A percentile compares a stretch with the other conserved stretches of the same genome.
Conservation (phyloP, 257 asterid genomes). For the Capsicum baccatum region DNA sequence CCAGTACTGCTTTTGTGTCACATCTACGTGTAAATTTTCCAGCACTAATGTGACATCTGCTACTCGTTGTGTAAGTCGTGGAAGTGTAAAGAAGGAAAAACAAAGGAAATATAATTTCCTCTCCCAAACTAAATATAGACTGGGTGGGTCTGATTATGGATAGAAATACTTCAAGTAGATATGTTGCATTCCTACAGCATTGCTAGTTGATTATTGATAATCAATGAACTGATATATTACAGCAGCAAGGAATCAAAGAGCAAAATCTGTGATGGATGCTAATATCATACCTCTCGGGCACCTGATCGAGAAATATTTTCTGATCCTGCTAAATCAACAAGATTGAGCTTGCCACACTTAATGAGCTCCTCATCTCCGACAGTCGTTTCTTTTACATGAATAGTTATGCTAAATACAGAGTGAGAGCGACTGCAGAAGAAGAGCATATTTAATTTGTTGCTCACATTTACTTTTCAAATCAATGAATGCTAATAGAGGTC, state of each 20-base stretch:
- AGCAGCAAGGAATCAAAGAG: background rate
- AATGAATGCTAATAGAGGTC: background rate
- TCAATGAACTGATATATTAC: background rate
- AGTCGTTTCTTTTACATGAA: slow-evolving; percentile 73
- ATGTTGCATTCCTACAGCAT: background rate
- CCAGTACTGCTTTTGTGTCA: background rate
- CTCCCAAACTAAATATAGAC: background rate
- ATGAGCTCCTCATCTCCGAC: slow-evolving; percentile 86
- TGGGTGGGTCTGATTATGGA: background rate
- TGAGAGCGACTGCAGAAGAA: slow-evolving; percentile 76
- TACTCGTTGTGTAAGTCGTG: background rate
- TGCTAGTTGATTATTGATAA: background rate
- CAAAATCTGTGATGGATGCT: background rate
- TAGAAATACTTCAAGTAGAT: background rate
- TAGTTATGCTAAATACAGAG: slow-evolving; percentile 76
- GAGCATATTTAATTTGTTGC: background rate
- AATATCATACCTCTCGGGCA: slow-evolving; percentile 70
- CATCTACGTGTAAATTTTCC: background rate
- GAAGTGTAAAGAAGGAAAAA: background rate
- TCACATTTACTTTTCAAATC: background rate
- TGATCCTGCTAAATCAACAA: slow-evolving; percentile 91
- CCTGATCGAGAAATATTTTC: slow-evolving; percentile 88
- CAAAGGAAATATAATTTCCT: background rate
- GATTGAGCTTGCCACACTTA: slow-evolving; percentile 89
- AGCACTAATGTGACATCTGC: background rate